Base-by-base conservation (phyloP, 2,329 filamentous ascomycete species). In the Ceratocystis destructans region DNA sequence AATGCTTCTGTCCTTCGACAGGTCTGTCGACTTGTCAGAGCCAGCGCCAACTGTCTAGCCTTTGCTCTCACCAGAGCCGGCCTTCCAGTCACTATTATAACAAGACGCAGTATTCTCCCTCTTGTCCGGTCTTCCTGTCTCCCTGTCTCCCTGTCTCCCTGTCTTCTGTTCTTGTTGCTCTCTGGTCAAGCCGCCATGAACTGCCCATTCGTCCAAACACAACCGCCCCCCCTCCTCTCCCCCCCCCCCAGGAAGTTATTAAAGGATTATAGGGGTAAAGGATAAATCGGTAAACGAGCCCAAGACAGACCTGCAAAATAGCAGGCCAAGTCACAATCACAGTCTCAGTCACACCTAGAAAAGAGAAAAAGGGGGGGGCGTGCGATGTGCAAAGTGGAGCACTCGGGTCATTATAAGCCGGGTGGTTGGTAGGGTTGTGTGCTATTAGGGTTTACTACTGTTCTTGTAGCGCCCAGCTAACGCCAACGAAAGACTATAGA, bases 251-350 rank as follows among this genome's bases (percentile, higher is more conserved):
- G 2, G 10, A 17, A 53, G 28, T 59, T 15, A 59, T 59, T 59
- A 59, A 59, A 59, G 53, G 53, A 59, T 59, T 59, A 59, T 59
- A 59, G 53, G 53, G 53, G 53, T 59, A 59, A 59, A 31, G 28
- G 53, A 31, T 59, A 59, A 20, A 20, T 33, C 28, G 53, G 25
- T 59, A 59, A 59, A 59, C 53, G 28, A 59, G 22, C 28, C 53
- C 53, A 59, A 59, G 53, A 59, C 53, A 53, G 10, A 41, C 37
- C 10, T 41, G 37, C 37, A 41, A 41, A 41, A 41, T 41, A 41
- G 37, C 10, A 41, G 37, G 37, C 37, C 37, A 41, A 41, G 37
- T 41, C 37, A 41, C 37, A 41, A 12, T 41, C 37, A 41, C 37
- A 41, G 37, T 41, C 37, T 41, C 48, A 22, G 48, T 53, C 48